A percentile compares a stretch with the other conserved stretches of the same genome.
Evolutionary conservation across 1,139 yeast species (phyloP).

Genomic region (Scheffersomyces segobiensis): DNA sequence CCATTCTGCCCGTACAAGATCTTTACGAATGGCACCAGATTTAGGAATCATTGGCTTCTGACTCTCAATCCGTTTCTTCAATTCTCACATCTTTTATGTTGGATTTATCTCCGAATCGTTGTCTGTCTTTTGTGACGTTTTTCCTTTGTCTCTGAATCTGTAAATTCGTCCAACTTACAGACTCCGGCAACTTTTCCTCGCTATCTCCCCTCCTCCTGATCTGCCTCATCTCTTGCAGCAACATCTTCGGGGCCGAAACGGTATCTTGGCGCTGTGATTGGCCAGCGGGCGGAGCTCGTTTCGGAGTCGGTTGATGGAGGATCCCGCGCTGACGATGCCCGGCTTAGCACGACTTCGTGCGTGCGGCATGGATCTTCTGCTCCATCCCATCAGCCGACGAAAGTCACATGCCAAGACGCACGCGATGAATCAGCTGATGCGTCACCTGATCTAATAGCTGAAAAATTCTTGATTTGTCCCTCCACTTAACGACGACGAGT

Average conservation of each 20-base stretch:
- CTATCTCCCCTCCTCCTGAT: not conserved
- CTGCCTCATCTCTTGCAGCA: not conserved
- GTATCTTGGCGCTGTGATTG: not conserved
- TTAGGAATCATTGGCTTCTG: not conserved
- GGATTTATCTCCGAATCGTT: not conserved
- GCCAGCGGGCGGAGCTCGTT: not conserved
- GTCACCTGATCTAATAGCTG: not conserved
- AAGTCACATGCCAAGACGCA: not conserved
- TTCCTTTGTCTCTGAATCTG: not conserved
- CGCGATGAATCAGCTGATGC: not conserved
- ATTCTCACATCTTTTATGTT: not conserved
- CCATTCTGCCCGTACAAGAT: too few species aligned
- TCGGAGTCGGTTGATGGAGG: not conserved
- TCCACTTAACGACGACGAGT: too few species aligned
- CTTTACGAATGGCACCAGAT: not conserved
- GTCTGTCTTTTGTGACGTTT: not conserved
- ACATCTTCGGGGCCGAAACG: not conserved
- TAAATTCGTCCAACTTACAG: not conserved
- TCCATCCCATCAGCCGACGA: not conserved
- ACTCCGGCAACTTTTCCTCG: not conserved
- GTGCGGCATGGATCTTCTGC: not conserved
- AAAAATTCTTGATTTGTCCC: not conserved
- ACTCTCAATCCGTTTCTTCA: not conserved
- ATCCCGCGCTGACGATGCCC: too few species aligned
- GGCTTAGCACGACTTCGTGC: not conserved